Conservation (phyloP, 176 grass and related monocot genomes). For the Oryza officinalis region DNA sequence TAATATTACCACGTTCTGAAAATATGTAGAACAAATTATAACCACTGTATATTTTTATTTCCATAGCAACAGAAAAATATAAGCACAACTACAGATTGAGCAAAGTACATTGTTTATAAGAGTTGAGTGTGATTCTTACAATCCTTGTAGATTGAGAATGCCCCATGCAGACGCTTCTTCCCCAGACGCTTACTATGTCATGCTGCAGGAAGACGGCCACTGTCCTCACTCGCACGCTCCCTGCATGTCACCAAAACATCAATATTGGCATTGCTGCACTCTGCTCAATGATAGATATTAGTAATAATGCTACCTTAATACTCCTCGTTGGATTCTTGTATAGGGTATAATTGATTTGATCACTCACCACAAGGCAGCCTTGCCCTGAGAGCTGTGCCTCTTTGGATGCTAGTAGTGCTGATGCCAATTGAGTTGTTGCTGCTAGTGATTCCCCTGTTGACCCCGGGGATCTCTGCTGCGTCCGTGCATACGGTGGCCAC, state of each 20-base stretch:
- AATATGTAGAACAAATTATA: background rate
- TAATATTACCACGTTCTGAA: background rate
- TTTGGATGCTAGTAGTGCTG: constrained; percentile 51
- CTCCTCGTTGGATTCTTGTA: background rate
- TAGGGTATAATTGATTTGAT: background rate
- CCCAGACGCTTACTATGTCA: constrained; percentile 52
- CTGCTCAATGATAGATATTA: background rate
- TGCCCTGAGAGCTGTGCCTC: constrained; percentile 56
- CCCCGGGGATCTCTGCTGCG: constrained; percentile 64
- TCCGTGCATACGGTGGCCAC: constrained; percentile 95
- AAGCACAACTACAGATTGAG: background rate
- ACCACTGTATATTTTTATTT: background rate
- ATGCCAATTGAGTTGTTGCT: constrained; percentile 40
- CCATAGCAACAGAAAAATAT: background rate
- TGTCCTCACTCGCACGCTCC: constrained; percentile 54
- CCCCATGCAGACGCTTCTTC: constrained; percentile 67
- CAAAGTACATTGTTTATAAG: background rate
- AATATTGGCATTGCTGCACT: background rate
- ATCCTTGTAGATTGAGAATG: constrained; percentile 46
- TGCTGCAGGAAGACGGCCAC: constrained; percentile 56
- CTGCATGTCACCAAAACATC: constrained; percentile 41
- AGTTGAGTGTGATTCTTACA: background rate
- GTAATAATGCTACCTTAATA: background rate
- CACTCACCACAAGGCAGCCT: constrained; percentile 65
- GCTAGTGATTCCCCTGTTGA: constrained; percentile 32